Evolutionary conservation across 2,329 filamentous ascomycete species (phyloP).

Genomic region (Emmonsiellopsis sp.): DNA sequence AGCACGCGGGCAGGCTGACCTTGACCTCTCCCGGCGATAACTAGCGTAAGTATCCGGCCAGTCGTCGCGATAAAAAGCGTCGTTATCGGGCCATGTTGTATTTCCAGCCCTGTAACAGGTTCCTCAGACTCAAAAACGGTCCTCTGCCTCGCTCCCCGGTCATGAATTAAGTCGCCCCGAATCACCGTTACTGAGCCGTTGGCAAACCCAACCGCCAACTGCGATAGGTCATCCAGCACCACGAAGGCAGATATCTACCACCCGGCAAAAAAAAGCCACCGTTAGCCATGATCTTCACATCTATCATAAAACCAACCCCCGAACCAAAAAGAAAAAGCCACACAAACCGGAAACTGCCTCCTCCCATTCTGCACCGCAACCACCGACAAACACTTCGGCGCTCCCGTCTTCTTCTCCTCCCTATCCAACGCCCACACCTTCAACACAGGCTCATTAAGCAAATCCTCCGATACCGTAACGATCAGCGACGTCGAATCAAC

Average conservation of each 20-base stretch:
- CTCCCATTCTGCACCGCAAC: slow-evolving; percentile 79
- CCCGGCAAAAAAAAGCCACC: not conserved
- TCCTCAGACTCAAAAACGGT: slow-evolving; percentile 96
- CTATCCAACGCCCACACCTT: slow-evolving; percentile 98
- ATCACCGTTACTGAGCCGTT: slow-evolving; percentile 93
- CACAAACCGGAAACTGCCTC: slow-evolving; percentile 74
- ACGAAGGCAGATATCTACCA: slow-evolving; percentile 67
- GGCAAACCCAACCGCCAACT: slow-evolving; percentile 89
- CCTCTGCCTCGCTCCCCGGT: slow-evolving; percentile 85
- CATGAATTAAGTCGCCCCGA: slow-evolving; percentile 87
- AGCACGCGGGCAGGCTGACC: slow-evolving; percentile 79
- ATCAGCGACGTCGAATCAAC: slow-evolving; percentile 78
- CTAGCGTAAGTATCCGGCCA: slow-evolving; percentile 72
- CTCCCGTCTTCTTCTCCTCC: slow-evolving; percentile 83
- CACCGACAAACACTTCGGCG: slow-evolving; percentile 80
- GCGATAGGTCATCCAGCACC: slow-evolving; percentile 76
- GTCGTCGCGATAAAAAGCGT: slow-evolving; percentile 91
- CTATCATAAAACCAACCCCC: not conserved
- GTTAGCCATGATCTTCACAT: not conserved
- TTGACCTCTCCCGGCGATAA: slow-evolving; percentile 80
- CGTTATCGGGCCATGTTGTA: slow-evolving; percentile 55
- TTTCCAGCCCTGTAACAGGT: slow-evolving; percentile 84
- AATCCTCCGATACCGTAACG: slow-evolving; percentile 72
- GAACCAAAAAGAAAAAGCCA: not conserved
- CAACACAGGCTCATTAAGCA: slow-evolving; percentile 75